phyloP scores from a whole-genome alignment of 305 asterid genomes.

The Fraxinus sp. region DNA sequence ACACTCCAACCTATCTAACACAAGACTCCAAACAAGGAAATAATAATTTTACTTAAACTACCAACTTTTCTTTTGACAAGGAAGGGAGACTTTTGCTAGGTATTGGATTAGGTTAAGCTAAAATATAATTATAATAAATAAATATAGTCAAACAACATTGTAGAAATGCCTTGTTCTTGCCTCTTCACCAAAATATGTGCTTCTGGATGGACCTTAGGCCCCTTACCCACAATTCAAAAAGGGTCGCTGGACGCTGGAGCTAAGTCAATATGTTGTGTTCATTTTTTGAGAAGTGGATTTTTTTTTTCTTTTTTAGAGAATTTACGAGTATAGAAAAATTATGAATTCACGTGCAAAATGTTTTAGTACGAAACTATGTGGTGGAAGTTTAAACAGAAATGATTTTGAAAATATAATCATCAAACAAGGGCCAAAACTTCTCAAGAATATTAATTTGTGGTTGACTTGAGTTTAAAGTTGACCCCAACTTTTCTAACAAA shows the following conservation, averaged over 20 bases:
- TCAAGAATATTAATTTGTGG: background rate
- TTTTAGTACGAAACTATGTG: background rate
- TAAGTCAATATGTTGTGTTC: background rate
- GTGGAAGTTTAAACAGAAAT: background rate
- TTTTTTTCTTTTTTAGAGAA: background rate
- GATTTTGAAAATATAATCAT: too few relatives aligned
- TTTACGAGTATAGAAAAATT: too few relatives aligned
- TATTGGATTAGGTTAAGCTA: background rate
- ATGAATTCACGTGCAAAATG: too few relatives aligned
- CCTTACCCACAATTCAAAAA: background rate
- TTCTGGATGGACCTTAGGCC: background rate
- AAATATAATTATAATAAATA: background rate
- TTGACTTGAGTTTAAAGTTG: background rate
- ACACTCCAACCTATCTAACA: background rate
- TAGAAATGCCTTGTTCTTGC: background rate
- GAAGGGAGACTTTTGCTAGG: background rate
- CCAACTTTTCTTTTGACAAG: background rate
- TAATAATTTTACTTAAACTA: background rate
- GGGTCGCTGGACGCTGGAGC: background rate
- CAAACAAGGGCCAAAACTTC: background rate
- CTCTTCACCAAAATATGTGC: background rate
- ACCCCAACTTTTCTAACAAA: background rate
- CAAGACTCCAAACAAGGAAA: background rate
- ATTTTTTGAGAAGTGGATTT: background rate
- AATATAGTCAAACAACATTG: background rate